Percentiles rank a stretch among this genome's conserved stretches.
These are phyloP conservation scores for Mrakia hoshinonis DNA, from an alignment of 768 basidiomycete genomes.

Conservation along the genomic window DNA sequence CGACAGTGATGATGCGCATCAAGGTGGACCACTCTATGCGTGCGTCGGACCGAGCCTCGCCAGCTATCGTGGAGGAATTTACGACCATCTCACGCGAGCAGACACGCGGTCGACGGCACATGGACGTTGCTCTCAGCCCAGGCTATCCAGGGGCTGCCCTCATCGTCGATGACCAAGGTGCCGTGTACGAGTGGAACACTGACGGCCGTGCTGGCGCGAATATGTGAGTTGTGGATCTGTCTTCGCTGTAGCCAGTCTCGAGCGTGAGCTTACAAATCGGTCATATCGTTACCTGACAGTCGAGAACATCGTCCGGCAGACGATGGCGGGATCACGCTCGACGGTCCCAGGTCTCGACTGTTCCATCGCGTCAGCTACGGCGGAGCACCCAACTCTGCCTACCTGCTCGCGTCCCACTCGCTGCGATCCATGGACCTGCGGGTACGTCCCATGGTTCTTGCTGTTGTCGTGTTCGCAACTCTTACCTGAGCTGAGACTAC, in stretches of 20 bases:
- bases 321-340: not conserved
- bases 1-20: constrained; percentile 5
- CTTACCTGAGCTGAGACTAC: no score
- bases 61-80: not conserved
- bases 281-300: not conserved
- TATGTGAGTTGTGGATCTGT: not conserved
- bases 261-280: not conserved
- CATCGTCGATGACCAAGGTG: constrained; percentile 15
- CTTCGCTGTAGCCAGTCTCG: not conserved
- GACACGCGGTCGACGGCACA: constrained; percentile 12
- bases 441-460: not conserved
- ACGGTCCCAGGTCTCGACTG: not conserved
- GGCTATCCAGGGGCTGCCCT: constrained; percentile 11
- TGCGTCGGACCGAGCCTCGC: not conserved
- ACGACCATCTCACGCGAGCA: not conserved
- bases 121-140: constrained; percentile 19
- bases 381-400: not conserved
- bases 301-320: not conserved
- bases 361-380: constrained; percentile 24
- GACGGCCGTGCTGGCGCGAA: not conserved
- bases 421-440: constrained; percentile 6
- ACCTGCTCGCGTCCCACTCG: constrained; percentile 1
- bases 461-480: no score
- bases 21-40: not conserved
- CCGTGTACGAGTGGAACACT: constrained; percentile 16